phyloP scores from a whole-genome alignment of 2,329 filamentous ascomycete genomes.

The Knufia fluminis region DNA sequence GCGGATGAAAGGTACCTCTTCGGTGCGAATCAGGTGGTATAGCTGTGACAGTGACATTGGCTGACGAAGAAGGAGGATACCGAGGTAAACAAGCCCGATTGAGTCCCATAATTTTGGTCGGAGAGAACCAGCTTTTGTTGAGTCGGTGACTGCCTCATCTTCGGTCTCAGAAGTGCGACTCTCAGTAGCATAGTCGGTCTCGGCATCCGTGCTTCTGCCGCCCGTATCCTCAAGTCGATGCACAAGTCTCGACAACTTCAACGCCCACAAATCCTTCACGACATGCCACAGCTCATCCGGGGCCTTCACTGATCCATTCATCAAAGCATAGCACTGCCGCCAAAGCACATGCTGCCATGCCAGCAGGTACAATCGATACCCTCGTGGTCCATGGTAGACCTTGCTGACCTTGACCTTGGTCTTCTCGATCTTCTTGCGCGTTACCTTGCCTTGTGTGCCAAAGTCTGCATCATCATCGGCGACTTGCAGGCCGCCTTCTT shows the following conservation, averaged over 20 bases:
- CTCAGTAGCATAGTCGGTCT: slow-evolving; percentile 29
- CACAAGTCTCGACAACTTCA: slow-evolving; percentile 54
- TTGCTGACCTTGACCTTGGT: slow-evolving; percentile 43
- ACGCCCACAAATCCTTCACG: slow-evolving; percentile 74
- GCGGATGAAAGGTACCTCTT: slow-evolving; percentile 62
- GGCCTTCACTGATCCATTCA: slow-evolving; percentile 52
- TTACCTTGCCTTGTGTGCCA: slow-evolving; percentile 44
- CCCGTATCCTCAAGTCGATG: slow-evolving; percentile 20
- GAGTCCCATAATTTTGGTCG: slow-evolving; percentile 63
- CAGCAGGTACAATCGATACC: slow-evolving; percentile 70
- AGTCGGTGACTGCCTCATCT: slow-evolving; percentile 27
- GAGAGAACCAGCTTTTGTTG: slow-evolving; percentile 23
- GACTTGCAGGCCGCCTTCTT: slow-evolving; percentile 12
- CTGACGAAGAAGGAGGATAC: slow-evolving; percentile 62
- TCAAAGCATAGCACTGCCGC: slow-evolving; percentile 67
- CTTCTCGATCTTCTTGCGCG: slow-evolving; percentile 46
- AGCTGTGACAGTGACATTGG: slow-evolving; percentile 57
- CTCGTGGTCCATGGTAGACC: slow-evolving; percentile 55
- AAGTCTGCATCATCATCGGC: slow-evolving; percentile 20
- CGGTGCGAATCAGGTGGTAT: slow-evolving; percentile 52
- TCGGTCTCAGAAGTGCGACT: slow-evolving; percentile 22
- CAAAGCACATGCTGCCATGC: slow-evolving; percentile 75
- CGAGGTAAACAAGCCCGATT: slow-evolving; percentile 71
- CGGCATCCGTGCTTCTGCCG: neutral
- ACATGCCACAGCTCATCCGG: slow-evolving; percentile 65